A percentile compares a stretch with the other conserved stretches of the same genome.
These are phyloP conservation scores for Leishmania lainsoni DNA, from an alignment of 208 protist species.

Conservation along the genomic window DNA sequence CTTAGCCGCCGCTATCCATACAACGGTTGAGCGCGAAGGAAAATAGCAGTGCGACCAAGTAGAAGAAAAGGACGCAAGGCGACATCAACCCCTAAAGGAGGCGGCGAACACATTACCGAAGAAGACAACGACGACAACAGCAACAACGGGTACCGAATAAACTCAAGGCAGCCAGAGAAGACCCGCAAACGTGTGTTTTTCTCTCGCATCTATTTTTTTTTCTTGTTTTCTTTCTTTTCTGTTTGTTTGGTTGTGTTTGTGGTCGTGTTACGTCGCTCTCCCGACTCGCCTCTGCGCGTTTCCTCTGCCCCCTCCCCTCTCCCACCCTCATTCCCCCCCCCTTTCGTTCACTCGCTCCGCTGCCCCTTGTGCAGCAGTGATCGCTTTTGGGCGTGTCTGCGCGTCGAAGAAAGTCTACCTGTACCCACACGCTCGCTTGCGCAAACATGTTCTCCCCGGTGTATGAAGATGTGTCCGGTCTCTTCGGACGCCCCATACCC, in stretches of 20 bases:
- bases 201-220: not conserved
- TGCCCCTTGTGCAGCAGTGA: not conserved
- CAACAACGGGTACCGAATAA: not conserved
- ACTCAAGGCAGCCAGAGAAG: not conserved
- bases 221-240: constrained; percentile 1
- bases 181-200: constrained; percentile 2
- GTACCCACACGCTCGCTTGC: not conserved
- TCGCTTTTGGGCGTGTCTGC: constrained; percentile 7
- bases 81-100: not conserved
- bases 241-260: constrained; percentile 3
- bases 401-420: not conserved
- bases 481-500: constrained; percentile 24
- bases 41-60: not conserved
- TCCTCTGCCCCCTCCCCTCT: constrained; percentile 2
- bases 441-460: constrained; percentile 20
- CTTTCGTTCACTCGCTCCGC: constrained; percentile 4
- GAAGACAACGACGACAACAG: no score
- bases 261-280: not conserved
- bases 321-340: not conserved
- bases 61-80: not conserved
- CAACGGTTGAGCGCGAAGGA: not conserved
- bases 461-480: constrained; percentile 27
- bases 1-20: not conserved
- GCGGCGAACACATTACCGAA: not conserved
- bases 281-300: not conserved